Evolutionary conservation across 768 basidiomycete genomes (phyloP), one percentile per base, ranked within the genome.

Genomic region (Scleroderma citrinum): DNA sequence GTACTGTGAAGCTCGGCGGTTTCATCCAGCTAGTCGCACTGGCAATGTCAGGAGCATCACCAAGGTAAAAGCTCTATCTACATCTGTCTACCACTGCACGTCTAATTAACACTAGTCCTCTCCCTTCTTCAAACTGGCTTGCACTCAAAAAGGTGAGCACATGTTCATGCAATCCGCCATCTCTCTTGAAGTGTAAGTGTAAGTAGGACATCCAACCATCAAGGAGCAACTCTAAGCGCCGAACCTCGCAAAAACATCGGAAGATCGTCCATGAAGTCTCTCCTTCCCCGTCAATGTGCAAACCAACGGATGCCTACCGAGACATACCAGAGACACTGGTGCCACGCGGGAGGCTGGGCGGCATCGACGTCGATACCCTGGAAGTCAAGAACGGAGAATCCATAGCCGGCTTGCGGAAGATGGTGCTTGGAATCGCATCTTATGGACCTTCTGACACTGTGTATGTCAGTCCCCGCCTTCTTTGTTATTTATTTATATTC

Each of bases 61-160:
- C 26, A 8, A 29, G 4, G 26, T 29, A 8, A 29, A n/a, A 8
- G 26, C 8, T 29, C 8, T 29, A 5, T 29, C 26, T 5, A 29
- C 26, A 8, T 29, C 26, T 29, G 26, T 8, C 26, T 29, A 29
- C 26, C 8, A 29, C 26, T 29, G 26, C 8, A 4, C 8, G 26
- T 29, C 26, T 29, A 4, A 29, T 8, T 8, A 29, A 29, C 8
- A 5, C 26, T 29, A 29, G 26, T 29, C 26, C 26, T 24, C 51
- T 48, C 10, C 69, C 80, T 1, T 82, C 81, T 11, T 75, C 78
- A 39, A 83, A 83, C 59, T 83, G 83, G 83, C 57, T 78, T 14
- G 71, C 75, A 1, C 59, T 83, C 38, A 71, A 76, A 55, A 77
- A 80, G 65, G 82, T 81, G 44, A 66, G 44, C 42, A 35, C 19